Evolutionary conservation across 306 rosid genomes (phyloP).

Genomic region (Vigna radiata): DNA sequence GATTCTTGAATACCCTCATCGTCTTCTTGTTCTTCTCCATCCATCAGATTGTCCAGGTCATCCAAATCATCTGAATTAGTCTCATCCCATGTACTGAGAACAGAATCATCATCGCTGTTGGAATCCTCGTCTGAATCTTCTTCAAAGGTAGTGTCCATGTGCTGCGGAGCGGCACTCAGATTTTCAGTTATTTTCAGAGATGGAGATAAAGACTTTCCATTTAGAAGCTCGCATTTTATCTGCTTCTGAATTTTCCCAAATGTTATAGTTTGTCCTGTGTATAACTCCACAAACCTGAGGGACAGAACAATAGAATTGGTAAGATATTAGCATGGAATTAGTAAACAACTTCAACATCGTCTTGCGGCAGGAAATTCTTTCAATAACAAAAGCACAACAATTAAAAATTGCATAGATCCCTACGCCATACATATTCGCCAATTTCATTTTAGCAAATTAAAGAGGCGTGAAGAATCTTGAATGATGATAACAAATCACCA

Average conservation of each 20-base stretch:
- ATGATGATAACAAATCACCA: constrained; percentile 31
- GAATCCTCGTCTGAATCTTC: constrained; percentile 44
- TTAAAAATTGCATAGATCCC: constrained; percentile 7
- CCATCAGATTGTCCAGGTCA: constrained; percentile 42
- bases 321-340: constrained; percentile 25
- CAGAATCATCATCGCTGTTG: constrained; percentile 40
- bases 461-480: constrained; percentile 35
- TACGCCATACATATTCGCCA: constrained; percentile 23
- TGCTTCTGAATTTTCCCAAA: constrained; percentile 85
- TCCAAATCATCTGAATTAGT: constrained; percentile 51
- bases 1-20: constrained; percentile 45
- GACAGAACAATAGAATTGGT: constrained; percentile 12
- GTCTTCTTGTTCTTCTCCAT: constrained; percentile 45
- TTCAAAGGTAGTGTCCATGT: constrained; percentile 40
- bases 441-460: constrained; percentile 16
- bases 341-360: constrained; percentile 24
- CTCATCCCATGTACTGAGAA: constrained; percentile 48
- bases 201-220: constrained; percentile 44
- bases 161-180: constrained; percentile 30
- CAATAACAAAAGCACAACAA: constrained; percentile 23
- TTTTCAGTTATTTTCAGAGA: constrained; percentile 31
- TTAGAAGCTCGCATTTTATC: constrained; percentile 72
- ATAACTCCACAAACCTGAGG: constrained; percentile 69
- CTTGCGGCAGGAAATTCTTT: not conserved
- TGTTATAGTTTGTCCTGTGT: constrained; percentile 57